Conservation (phyloP, 2,329 filamentous ascomycete genomes). For the Amylocarpus encephaloides region DNA sequence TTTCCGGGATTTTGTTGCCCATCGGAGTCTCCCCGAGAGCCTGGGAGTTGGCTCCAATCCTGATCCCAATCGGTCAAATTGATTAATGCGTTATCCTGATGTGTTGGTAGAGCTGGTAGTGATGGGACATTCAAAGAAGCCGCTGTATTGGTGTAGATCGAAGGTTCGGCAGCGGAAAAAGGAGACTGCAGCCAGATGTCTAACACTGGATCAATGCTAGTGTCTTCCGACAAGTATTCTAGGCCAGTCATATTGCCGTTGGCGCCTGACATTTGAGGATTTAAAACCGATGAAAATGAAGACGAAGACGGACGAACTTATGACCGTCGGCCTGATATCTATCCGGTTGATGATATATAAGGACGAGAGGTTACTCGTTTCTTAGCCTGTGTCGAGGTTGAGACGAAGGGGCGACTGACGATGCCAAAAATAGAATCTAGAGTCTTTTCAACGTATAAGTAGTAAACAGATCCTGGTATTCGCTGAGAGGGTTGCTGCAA, state of each 20-base stretch:
- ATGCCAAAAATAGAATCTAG: not conserved
- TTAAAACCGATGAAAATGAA: not conserved
- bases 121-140: not conserved
- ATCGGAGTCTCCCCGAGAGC: not conserved
- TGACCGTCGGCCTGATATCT: conserved; percentile 2
- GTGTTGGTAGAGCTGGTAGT: not conserved
- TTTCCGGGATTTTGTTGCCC: conserved; percentile 1
- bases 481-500: too few species aligned
- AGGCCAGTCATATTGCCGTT: not conserved
- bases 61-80: not conserved
- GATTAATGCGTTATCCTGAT: not conserved
- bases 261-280: not conserved
- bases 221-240: not conserved
- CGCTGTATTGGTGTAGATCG: not conserved
- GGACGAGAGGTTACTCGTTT: not conserved
- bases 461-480: too few species aligned
- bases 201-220: too few species aligned
- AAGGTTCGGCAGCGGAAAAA: too few species aligned
- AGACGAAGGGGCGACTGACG: not conserved
- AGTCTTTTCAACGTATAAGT: not conserved
- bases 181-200: not conserved
- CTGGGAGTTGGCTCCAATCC: not conserved
- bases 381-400: not conserved
- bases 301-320: not conserved
- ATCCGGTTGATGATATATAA: not conserved